These are phyloP conservation scores for Talaromyces sp. DNA, from an alignment of 2,329 filamentous ascomycete species.

Conservation along the genomic window DNA sequence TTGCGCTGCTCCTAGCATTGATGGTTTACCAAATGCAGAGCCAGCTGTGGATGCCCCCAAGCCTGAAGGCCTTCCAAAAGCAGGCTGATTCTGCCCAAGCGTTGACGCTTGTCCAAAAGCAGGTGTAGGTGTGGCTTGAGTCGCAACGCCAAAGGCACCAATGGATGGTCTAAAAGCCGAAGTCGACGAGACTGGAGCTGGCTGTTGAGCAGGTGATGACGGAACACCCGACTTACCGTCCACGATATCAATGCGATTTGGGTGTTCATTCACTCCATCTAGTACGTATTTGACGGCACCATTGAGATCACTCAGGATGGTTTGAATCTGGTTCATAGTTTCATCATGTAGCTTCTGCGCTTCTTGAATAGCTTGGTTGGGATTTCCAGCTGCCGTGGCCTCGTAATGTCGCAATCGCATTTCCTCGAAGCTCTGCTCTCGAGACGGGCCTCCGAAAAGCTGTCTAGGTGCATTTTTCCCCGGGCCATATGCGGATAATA, in stretches of 20 bases:
- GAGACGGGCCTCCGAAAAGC: slow-evolving; percentile 71
- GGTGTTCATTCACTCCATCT: slow-evolving; percentile 65
- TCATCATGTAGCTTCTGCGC: slow-evolving; percentile 57
- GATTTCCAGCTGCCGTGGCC: slow-evolving; percentile 59
- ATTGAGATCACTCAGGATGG: slow-evolving; percentile 64
- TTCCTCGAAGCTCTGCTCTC: slow-evolving; percentile 88
- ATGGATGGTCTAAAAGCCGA: slow-evolving; percentile 26
- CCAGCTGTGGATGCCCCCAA: slow-evolving; percentile 16
- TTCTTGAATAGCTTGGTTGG: slow-evolving; percentile 51
- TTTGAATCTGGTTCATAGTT: slow-evolving; percentile 68
- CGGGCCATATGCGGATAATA: slow-evolving; percentile 81
- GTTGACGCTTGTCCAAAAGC: slow-evolving; percentile 33
- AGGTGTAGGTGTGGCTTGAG: slow-evolving; percentile 25
- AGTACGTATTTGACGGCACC: slow-evolving; percentile 70
- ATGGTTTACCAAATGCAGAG: slow-evolving; percentile 26
- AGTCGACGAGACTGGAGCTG: slow-evolving; percentile 12
- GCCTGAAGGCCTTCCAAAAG: slow-evolving; percentile 27
- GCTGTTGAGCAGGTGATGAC: slow-evolving; percentile 28
- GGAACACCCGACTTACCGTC: slow-evolving; percentile 28
- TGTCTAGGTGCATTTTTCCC: slow-evolving; percentile 73
- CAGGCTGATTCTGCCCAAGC: slow-evolving; percentile 22
- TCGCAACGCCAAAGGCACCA: slow-evolving; percentile 21
- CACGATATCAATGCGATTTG: slow-evolving; percentile 64
- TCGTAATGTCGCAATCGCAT: slow-evolving; percentile 70
- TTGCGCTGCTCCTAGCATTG: slow-evolving; percentile 28